Conservation (phyloP, 148 eudicot species). For the Euryodendron excelsum region DNA sequence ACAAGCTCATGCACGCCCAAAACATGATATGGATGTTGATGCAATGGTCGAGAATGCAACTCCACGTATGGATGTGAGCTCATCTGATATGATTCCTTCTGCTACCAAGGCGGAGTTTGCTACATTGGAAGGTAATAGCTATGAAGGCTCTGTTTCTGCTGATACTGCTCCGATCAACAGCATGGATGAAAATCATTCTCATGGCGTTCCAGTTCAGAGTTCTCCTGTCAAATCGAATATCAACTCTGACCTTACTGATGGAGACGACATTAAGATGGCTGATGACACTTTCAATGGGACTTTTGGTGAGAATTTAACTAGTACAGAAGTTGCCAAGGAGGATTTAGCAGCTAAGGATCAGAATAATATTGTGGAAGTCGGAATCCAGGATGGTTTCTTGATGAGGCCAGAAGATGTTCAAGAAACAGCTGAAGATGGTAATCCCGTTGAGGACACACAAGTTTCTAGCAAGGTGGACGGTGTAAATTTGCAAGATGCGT, state of each 20-base stretch:
- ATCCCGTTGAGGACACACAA: not conserved
- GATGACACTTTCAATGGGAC: conserved; percentile 5
- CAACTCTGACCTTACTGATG: not conserved
- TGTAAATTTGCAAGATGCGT: not conserved
- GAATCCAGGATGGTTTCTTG: not conserved
- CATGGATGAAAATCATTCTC: not conserved
- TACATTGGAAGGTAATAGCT: not conserved
- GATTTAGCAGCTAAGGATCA: conserved; percentile 6
- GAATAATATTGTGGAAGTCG: conserved; percentile 7
- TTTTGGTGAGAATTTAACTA: conserved; percentile 13
- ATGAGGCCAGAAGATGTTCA: conserved; percentile 3
- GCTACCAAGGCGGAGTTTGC: conserved; percentile 4
- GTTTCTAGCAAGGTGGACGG: not conserved
- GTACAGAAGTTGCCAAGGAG: conserved; percentile 1
- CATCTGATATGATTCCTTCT: not conserved
- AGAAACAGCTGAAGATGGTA: conserved; percentile 3
- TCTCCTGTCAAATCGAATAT: not conserved
- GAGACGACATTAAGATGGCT: conserved; percentile 3
- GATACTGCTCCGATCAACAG: not conserved
- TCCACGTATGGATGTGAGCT: not conserved
- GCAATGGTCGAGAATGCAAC: too few relatives aligned
- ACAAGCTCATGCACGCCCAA: too few relatives aligned
- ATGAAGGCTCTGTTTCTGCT: conserved; percentile 2
- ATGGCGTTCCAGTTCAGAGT: not conserved
- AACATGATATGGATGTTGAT: too few relatives aligned